phyloP scores from a whole-genome alignment of 257 asterid genomes.

The Jacaranda copaia region DNA sequence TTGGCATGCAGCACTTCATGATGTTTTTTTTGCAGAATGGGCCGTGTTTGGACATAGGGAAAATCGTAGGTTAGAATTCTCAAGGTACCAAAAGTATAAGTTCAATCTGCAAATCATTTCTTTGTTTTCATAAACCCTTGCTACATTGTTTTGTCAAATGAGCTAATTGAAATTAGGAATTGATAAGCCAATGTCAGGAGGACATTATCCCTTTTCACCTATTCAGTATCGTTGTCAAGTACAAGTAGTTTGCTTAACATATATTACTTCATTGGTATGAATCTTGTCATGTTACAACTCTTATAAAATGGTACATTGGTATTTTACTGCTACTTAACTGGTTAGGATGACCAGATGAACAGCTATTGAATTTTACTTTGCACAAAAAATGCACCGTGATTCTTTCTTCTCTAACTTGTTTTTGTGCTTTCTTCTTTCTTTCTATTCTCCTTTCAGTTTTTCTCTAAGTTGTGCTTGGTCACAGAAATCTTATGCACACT shows the following conservation, averaged over 20 bases:
- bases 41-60: not conserved
- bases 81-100: not conserved
- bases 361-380: not conserved
- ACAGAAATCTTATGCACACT: conserved; percentile 7
- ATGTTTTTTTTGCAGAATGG: not conserved
- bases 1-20: not conserved
- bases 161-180: not conserved
- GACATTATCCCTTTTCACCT: not conserved
- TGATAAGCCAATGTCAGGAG: not conserved
- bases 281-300: not conserved
- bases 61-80: not conserved
- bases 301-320: not conserved
- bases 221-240: not conserved
- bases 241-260: not conserved
- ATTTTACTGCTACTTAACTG: not conserved
- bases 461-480: not conserved
- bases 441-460: not conserved
- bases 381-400: not conserved
- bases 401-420: not conserved
- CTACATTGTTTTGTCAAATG: not conserved
- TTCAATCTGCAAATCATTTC: not conserved
- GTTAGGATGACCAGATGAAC: not conserved
- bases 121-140: not conserved
- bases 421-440: conserved; percentile 18
- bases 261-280: not conserved